Conservation (phyloP, 345 rosid genomes). For the Acer yangbiense region DNA sequence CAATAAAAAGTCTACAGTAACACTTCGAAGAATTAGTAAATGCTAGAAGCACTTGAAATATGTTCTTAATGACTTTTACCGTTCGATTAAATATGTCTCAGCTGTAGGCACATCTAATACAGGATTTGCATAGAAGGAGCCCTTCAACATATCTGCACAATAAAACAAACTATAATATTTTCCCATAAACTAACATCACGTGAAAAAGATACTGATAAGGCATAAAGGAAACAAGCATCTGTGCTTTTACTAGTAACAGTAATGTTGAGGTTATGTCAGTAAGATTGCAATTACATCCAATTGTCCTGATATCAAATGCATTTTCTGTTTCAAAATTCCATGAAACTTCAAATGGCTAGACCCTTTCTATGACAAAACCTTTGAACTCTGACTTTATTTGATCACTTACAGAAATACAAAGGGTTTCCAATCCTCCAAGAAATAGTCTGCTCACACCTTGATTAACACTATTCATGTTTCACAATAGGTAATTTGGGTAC, state of each 20-base stretch:
- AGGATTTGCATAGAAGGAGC: conserved; percentile 90
- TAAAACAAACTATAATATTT: conserved; percentile 16
- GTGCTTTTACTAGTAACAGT: background rate
- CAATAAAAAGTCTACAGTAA: conserved; percentile 20
- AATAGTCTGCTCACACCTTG: conserved; percentile 4
- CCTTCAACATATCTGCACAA: conserved; percentile 72
- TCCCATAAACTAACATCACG: background rate
- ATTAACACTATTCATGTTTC: background rate
- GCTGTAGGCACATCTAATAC: conserved; percentile 74
- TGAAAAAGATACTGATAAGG: background rate
- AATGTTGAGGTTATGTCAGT: background rate
- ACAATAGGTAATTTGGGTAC: background rate
- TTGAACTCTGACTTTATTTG: background rate
- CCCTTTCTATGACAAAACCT: background rate
- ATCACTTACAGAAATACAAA: background rate
- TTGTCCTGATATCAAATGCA: background rate
- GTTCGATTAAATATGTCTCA: conserved; percentile 42
- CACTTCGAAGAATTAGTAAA: background rate
- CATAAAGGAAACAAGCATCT: background rate
- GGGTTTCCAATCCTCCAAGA: background rate
- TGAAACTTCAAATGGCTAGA: conserved; percentile 6
- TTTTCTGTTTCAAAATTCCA: conserved; percentile 10
- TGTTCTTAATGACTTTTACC: conserved; percentile 43
- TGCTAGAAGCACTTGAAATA: conserved; percentile 20
- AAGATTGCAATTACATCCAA: background rate